Base-by-base conservation (phyloP, 371 early-diverging fungal species). In the Zychaea mexicana region DNA sequence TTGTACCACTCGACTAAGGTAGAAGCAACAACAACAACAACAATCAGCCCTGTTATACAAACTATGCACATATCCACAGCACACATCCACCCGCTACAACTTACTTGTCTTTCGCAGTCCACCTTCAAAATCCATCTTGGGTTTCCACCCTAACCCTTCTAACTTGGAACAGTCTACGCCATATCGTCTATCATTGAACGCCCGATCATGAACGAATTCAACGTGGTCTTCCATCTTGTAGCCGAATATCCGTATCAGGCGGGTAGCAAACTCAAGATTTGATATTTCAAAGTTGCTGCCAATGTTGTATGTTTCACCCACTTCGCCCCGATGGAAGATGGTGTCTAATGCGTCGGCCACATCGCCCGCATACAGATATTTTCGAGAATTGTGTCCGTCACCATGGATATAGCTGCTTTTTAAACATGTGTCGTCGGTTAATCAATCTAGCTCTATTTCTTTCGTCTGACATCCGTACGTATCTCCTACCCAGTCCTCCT, bases 241-340 rank as follows among this genome's bases (percentile, higher is more conserved):
- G 21, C 79, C 83, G 69, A 87, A 81, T n/a, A 84, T 61, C 45
- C 79, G 65, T 31, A 92, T 84, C 47, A 94, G 74, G 12, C 76
- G 66, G 57, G 78, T 76, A 13, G 92, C 90, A 64, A 95, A 78
- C 33, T 87, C 84, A 1, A 89, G 66, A 65, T 94, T 95, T 19
- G 89, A 82, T 22, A 94, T 80, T 65, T 95, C 95, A 61, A 82
- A 82, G 6, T 90, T 87, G 27, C 88, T 81, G 0, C 94, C 93
- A 57, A 95, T 92, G 72, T 95, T 95, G 78, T 95, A 95, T 12
- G 89, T 88, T 65, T 70, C 86, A 15, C 94, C 94, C 10, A 85
- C 68, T 28, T 73, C 62, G 6, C 90, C 89, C 19, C 81, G 74
- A 57, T 92, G 86, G 45, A 94, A 75, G 36, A 95, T 87, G 3